Conservation (phyloP, 2,329 filamentous ascomycete genomes). For the Beauveria pseudobassiana region DNA sequence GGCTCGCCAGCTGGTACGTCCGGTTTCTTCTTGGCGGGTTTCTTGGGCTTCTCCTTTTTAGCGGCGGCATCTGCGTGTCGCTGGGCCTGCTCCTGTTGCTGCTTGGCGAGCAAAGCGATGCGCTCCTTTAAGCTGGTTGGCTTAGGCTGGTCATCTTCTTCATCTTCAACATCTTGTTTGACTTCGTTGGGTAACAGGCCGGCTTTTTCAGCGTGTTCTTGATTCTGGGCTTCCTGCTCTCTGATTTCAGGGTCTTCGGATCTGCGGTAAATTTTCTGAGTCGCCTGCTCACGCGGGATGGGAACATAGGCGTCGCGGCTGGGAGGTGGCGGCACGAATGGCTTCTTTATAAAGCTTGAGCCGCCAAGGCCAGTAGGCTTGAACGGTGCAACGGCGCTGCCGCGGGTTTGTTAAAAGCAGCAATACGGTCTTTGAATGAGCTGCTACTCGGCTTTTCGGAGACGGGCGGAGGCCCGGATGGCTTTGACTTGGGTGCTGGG, state of each 20-base stretch:
- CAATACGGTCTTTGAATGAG: slow-evolving; percentile 92
- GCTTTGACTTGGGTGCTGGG: slow-evolving; percentile 32
- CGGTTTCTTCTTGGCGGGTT: slow-evolving; percentile 58
- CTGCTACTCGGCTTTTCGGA: slow-evolving; percentile 65
- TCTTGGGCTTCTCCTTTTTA: slow-evolving; percentile 85
- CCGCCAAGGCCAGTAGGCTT: slow-evolving; percentile 63
- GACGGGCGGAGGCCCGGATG: slow-evolving; percentile 56
- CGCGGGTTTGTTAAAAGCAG: slow-evolving; percentile 88
- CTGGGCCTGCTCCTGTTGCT: slow-evolving; percentile 83
- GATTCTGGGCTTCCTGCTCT: slow-evolving; percentile 57
- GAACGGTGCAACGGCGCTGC: slow-evolving; percentile 81
- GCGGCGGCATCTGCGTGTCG: slow-evolving; percentile 69
- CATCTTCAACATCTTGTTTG: slow-evolving; percentile 39
- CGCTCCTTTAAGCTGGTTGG: slow-evolving; percentile 90
- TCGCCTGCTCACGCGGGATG: slow-evolving; percentile 60
- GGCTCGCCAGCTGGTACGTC: slow-evolving; percentile 36
- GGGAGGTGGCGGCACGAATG: slow-evolving; percentile 90
- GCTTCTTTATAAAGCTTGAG: slow-evolving; percentile 83
- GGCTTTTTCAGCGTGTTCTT: slow-evolving; percentile 61
- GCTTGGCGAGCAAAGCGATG: slow-evolving; percentile 87
- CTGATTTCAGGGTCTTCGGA: slow-evolving; percentile 76
- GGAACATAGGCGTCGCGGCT: slow-evolving; percentile 88
- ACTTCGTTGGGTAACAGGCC: slow-evolving; percentile 42
- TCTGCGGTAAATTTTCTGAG: slow-evolving; percentile 70
- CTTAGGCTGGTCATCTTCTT: slow-evolving; percentile 76